A percentile compares a stretch with the other conserved stretches of the same genome.
phyloP scores from a whole-genome alignment of 1,139 yeast species.

The Debaryomyces coudertii region DNA sequence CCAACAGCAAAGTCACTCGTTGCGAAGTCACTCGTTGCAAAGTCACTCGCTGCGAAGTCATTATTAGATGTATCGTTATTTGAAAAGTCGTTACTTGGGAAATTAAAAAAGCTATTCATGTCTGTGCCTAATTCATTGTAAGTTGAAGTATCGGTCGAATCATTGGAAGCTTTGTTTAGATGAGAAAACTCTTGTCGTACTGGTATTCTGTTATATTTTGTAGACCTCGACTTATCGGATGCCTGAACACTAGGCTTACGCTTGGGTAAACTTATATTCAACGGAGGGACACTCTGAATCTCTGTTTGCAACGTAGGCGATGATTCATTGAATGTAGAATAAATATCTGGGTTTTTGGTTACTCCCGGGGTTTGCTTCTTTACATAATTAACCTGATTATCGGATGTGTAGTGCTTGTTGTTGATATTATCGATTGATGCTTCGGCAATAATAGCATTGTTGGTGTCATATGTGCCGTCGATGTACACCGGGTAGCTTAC shows the following conservation, averaged over 20 bases:
- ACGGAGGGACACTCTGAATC: neutral
- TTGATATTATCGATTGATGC: neutral
- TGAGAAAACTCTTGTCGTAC: conserved; percentile 2
- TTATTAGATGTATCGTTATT: conserved; percentile 5
- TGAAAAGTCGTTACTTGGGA: conserved; percentile 5
- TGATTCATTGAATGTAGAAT: conserved; percentile 3
- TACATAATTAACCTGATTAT: conserved; percentile 1
- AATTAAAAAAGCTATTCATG: conserved; percentile 5
- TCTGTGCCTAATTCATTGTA: neutral
- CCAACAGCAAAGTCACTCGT: neutral
- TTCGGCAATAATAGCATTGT: neutral
- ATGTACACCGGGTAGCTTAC: neutral
- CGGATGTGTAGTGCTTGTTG: neutral
- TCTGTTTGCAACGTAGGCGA: neutral
- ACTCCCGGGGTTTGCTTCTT: neutral
- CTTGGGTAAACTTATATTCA: conserved; percentile 7
- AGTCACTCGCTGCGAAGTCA: conserved; percentile 4
- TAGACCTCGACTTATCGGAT: conserved; percentile 3
- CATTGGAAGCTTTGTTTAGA: neutral
- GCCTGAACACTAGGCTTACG: conserved; percentile 5
- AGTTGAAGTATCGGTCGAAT: neutral
- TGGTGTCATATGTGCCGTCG: neutral
- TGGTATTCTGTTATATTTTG: conserved; percentile 3
- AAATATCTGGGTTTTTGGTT: neutral
- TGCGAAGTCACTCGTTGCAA: conserved; percentile 6